phyloP scores from a whole-genome alignment of 2,329 filamentous ascomycete genomes.

The Aspergillus fijiensis region DNA sequence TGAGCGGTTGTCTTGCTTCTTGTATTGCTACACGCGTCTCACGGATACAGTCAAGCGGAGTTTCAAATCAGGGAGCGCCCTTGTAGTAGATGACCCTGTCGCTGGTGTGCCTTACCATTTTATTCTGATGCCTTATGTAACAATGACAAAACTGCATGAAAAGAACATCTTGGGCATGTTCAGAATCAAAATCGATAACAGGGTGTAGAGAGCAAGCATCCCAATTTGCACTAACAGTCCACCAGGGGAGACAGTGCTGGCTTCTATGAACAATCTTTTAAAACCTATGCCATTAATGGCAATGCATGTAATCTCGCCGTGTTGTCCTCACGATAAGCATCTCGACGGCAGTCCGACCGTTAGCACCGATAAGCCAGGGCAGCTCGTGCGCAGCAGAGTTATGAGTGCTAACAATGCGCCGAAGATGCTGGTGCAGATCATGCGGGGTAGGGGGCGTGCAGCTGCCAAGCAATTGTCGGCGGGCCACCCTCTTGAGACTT shows the following conservation, averaged over 20 bases:
- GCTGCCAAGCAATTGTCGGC: background rate
- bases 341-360: background rate
- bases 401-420: background rate
- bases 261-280: too few relatives aligned
- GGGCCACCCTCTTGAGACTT: background rate
- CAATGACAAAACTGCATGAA: background rate
- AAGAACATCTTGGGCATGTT: background rate
- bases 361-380: background rate
- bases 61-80: background rate
- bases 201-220: background rate
- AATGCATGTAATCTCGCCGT: too few relatives aligned
- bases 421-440: background rate
- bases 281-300: too few relatives aligned
- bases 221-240: background rate
- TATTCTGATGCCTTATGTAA: background rate
- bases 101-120: background rate
- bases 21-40: background rate
- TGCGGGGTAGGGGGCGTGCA: background rate
- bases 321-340: too few relatives aligned
- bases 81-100: background rate
- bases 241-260: background rate
- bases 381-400: background rate
- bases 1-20: slow-evolving; percentile 1
- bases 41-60: background rate
- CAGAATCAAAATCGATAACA: background rate